Base-by-base conservation (phyloP, 805 yeast species). In the Myxozyma lipomycoides region DNA sequence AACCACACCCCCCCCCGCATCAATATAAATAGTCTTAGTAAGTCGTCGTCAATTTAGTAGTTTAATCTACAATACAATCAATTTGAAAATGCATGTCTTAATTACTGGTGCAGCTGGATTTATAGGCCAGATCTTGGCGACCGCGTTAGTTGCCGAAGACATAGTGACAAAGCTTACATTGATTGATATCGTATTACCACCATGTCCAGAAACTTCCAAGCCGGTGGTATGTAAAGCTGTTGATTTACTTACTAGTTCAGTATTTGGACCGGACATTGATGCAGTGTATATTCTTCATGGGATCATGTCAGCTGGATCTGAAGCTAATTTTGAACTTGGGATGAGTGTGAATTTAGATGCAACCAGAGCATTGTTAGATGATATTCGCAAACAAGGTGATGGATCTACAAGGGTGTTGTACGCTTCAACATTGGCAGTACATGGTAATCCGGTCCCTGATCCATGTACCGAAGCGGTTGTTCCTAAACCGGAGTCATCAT, bases 61-160 rank as follows among this genome's bases (percentile, higher is more conserved):
- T n/a, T n/a, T n/a, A n/a, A n/a, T n/a, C n/a, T n/a, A n/a, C n/a
- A n/a, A n/a, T n/a, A n/a, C n/a, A n/a, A n/a, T n/a, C n/a, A n/a
- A n/a, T n/a, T n/a, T n/a, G n/a, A n/a, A n/a, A n/a, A n/a, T n/a
- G n/a, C n/a, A n/a, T n/a, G n/a, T 55, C 23, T 48, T 60, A 22
- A 56, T 61, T 38, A 61, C 64, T 24, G 64, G 64, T 17, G 64
- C 56, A 4, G 62, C 60, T 10, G 64, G 64, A 21, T 61, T 60
- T 44, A 32, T 61, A 19, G 64, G 64, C 47, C 59, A 56, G 41
- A 15, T 35, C n/a, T 6, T 17, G 6, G 38, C 38, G 19, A 7
- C 19, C n/a, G 6, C 19, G n/a, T 48, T 59, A 17, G 47, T 61
- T 15, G 62, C 61, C 12, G 41, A 45, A n/a, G 58, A 59, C 15